phyloP scores from a whole-genome alignment of 1,139 yeast species.

The Candida gigantensis region DNA sequence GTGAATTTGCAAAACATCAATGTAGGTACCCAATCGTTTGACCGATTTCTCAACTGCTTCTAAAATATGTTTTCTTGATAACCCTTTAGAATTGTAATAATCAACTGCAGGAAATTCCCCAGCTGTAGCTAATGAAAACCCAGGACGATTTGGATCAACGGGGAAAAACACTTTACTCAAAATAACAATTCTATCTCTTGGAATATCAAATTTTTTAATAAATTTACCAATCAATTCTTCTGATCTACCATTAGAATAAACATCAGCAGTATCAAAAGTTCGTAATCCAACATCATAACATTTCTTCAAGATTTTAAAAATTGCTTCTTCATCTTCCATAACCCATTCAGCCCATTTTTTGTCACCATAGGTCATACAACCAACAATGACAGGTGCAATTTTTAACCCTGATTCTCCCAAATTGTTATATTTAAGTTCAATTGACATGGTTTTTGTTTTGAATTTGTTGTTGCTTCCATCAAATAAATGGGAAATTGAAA shows the following conservation, averaged over 20 bases:
- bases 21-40: conserved; percentile 52
- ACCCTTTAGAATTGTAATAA: conserved; percentile 19
- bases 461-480: too few species aligned
- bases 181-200: conserved; percentile 33
- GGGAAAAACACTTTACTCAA: conserved; percentile 41
- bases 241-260: conserved; percentile 30
- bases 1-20: conserved; percentile 31
- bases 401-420: conserved; percentile 55
- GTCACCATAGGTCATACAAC: conserved; percentile 59
- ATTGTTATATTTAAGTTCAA: conserved; percentile 14
- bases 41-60: conserved; percentile 51
- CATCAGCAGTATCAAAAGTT: conserved; percentile 35
- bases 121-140: conserved; percentile 1
- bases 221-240: conserved; percentile 26
- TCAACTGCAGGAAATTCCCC: conserved; percentile 23
- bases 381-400: conserved; percentile 53
- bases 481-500: too few species aligned
- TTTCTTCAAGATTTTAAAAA: conserved; percentile 40
- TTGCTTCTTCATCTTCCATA: conserved; percentile 30
- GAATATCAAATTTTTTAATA: conserved; percentile 24
- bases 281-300: conserved; percentile 53
- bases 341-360: conserved; percentile 52
- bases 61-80: conserved; percentile 53
- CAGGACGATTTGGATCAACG: conserved; percentile 16
- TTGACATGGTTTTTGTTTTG: conserved; percentile 9